A percentile compares a stretch with the other conserved stretches of the same genome.
These are phyloP conservation scores for Oryza officinalis DNA, from an alignment of 176 grass and related monocot genomes.

Conservation along the genomic window DNA sequence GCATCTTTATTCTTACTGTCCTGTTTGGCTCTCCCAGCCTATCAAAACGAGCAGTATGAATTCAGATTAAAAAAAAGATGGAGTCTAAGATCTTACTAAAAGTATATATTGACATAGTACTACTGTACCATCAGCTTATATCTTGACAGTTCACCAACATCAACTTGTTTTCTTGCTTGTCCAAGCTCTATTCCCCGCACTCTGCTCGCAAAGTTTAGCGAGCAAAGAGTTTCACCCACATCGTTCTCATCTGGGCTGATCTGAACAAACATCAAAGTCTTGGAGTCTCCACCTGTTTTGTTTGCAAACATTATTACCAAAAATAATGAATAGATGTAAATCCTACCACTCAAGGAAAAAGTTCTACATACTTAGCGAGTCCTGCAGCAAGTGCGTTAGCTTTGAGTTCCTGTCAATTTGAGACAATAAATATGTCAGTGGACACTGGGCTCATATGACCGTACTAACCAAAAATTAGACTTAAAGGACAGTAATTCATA, in stretches of 20 bases:
- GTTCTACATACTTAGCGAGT: conserved; percentile 67
- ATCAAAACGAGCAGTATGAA: conserved; percentile 13
- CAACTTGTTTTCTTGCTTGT: conserved; percentile 84
- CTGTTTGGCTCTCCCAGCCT: conserved; percentile 85
- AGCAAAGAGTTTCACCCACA: conserved; percentile 90
- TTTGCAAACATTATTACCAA: conserved; percentile 8
- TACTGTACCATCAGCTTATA: conserved; percentile 83
- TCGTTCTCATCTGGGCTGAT: conserved; percentile 95
- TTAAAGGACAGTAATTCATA: conserved; percentile 1
- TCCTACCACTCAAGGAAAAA: conserved; percentile 7
- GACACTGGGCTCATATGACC: not conserved
- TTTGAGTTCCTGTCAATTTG: conserved; percentile 80
- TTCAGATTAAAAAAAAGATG: not conserved
- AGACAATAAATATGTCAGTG: not conserved
- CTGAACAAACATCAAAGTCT: conserved; percentile 98
- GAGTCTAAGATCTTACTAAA: not conserved
- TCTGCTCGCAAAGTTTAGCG: conserved; percentile 92
- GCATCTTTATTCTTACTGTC: conserved; percentile 77
- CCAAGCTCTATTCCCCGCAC: conserved; percentile 96
- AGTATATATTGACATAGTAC: not conserved
- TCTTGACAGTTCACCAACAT: conserved; percentile 74
- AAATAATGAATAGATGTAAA: conserved; percentile 13
- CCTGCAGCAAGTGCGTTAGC: conserved; percentile 89
- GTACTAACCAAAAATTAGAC: not conserved
- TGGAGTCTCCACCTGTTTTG: conserved; percentile 91